Base-by-base conservation (phyloP, 2,329 filamentous ascomycete species). In the Exophiala sp. region DNA sequence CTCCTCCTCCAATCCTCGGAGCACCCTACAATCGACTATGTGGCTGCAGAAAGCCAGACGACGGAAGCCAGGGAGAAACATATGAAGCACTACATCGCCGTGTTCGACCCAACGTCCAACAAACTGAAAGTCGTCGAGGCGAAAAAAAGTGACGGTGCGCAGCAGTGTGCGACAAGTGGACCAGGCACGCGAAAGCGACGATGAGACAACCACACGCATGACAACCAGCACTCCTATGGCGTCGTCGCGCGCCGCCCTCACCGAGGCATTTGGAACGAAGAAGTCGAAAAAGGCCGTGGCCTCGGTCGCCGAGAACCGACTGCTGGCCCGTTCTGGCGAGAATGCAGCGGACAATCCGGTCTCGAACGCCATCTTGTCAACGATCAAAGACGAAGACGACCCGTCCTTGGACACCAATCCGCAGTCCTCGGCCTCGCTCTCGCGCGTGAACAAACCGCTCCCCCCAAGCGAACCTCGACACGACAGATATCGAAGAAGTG, bases 1-100 rank as follows among this genome's bases (percentile, higher is more conserved):
- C 63, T 82, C 5, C 71, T 83, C 29, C 71, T 83, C 8, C 79
- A 83, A 53, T 80, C 80, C 4, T 80, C 79, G 21, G 68, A 75
- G 42, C 80, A 83, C 56, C 70, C 76, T 11, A 77, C 74, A 45
- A 70, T 83, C 46, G 79, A 83, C 64, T 83, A 81, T 58, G 70
- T 72, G 16, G 80, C 76, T 18, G 69, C 68, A 29, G 71, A 73
- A 59, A 68, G 67, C 22, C 37, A 27, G 10, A 51, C 48, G 5
- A 71, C 74, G 51, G 73, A 77, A 47, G 68, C 71, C 34, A 69
- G 73, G 43, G 74, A 80, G 50, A 73, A 71, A 23, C 67, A 75
- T 52, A 64, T 79, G 49, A 76, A 77, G 57, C 79, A 83, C 66
- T 84, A 83, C 58, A 64, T 82, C 52, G 80, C 77, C 44, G 69